A percentile compares a stretch with the other conserved stretches of the same genome.
These are phyloP conservation scores for Penicillium turbatum DNA, from an alignment of 495 filamentous ascomycete species.

Conservation along the genomic window DNA sequence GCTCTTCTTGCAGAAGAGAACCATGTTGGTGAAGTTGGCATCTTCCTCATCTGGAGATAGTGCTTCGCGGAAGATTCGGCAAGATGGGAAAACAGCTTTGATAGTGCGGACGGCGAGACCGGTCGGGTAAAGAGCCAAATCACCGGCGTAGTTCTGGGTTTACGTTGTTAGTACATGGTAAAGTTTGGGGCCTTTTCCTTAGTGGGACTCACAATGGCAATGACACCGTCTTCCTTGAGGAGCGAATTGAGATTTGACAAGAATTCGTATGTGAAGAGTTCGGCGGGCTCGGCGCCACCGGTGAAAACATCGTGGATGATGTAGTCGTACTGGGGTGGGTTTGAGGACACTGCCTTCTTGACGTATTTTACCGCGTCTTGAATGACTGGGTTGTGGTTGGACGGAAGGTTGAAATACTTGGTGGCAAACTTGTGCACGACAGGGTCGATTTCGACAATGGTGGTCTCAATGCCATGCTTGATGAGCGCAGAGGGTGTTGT, in stretches of 20 bases:
- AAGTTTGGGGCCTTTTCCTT: neutral
- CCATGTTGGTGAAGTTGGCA: constrained; percentile 85
- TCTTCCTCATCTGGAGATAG: constrained; percentile 37
- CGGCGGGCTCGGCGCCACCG: constrained; percentile 83
- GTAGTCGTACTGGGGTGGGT: constrained; percentile 67
- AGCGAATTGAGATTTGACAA: constrained; percentile 61
- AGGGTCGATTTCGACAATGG: constrained; percentile 90
- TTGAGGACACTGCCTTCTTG: constrained; percentile 39
- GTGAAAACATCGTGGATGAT: constrained; percentile 99
- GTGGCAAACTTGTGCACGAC: constrained; percentile 76
- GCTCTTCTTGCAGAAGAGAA: constrained; percentile 54
- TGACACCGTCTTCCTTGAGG: constrained; percentile 72
- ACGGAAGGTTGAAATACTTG: constrained; percentile 75
- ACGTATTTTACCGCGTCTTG: constrained; percentile 79
- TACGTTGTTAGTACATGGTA: neutral
- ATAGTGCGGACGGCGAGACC: constrained; percentile 71
- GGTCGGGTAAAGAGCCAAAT: constrained; percentile 68
- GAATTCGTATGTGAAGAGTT: constrained; percentile 85
- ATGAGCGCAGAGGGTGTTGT: constrained; percentile 85
- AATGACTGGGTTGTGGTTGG: constrained; percentile 74
- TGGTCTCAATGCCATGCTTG: constrained; percentile 83
- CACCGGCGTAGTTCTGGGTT: constrained; percentile 90
- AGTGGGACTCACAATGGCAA: constrained; percentile 71
- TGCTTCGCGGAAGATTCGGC: constrained; percentile 81
- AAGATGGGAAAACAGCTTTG: constrained; percentile 65